phyloP scores from a whole-genome alignment of 495 filamentous ascomycete genomes.

The Penicillium bialowiezense region DNA sequence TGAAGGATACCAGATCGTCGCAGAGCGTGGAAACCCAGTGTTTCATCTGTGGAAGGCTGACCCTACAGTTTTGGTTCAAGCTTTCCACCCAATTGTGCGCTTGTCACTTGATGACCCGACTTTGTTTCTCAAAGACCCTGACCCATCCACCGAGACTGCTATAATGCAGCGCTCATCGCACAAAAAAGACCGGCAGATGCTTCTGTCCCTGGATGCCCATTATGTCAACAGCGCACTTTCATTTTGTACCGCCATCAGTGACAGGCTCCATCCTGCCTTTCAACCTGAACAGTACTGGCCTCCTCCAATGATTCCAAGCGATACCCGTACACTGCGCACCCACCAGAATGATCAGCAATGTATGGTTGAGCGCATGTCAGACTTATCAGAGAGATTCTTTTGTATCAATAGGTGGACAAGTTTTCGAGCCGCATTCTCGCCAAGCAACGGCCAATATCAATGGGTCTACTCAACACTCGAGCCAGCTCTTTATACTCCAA shows the following conservation, averaged over 20 bases:
- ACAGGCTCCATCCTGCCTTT: conserved; percentile 24
- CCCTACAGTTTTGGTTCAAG: conserved; percentile 66
- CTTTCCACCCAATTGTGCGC: conserved; percentile 64
- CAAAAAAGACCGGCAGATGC: conserved; percentile 47
- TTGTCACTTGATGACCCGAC: conserved; percentile 72
- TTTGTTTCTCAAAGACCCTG: conserved; percentile 52
- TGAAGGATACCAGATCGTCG: conserved; percentile 75
- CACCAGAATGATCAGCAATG: conserved; percentile 30
- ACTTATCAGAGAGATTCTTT: conserved; percentile 65
- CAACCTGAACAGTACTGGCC: conserved; percentile 62
- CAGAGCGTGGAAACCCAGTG: conserved; percentile 49
- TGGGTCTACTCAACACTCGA: conserved; percentile 76
- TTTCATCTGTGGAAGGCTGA: conserved; percentile 63
- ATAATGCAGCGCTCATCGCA: conserved; percentile 13
- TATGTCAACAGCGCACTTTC: conserved; percentile 46
- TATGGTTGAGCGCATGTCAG: conserved; percentile 36
- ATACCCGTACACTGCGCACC: conserved; percentile 27
- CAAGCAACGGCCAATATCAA: conserved; percentile 60
- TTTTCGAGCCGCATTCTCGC: conserved; percentile 35
- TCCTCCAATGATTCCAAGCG: conserved; percentile 63
- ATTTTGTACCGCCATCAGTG: conserved; percentile 34
- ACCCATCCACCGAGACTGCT: conserved; percentile 19
- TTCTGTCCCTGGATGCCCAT: conserved; percentile 47
- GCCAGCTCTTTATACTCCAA: conserved; percentile 69
- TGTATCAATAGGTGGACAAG: conserved; percentile 72